Evolutionary conservation across 345 rosid species (phyloP), one percentile per base, ranked within the genome.

Genomic region (Brassica carinata): DNA sequence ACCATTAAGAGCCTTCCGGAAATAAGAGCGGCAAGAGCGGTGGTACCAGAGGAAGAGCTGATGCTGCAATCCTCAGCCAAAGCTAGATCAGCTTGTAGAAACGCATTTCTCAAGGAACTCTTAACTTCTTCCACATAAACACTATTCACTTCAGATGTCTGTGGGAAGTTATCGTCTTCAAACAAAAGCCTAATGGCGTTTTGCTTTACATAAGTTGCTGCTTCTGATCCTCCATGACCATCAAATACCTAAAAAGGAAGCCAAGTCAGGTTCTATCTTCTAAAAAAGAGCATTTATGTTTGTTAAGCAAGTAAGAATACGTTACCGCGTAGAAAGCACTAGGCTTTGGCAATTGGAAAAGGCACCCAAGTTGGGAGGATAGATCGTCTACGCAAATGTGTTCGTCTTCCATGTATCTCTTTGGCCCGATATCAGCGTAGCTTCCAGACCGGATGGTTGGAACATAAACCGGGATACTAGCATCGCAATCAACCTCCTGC

Each of bases 211-310:
- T 88, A 91, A 8, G 92, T 77, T 65, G 99, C 97, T 14, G 99
- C 99, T 63, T 91, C 94, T 66, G 92, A 83, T 61, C 98, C 97
- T 67, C 97, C 94, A 80, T 95, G 98, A 30, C 99, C 97, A 82
- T 95, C 99, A 78, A 95, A 95, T 40, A 95, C 84, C 81, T 77
- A 31, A 45, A 66, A 36, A 51, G 11, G 6, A 79, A 73, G 5
- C 34, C 30, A 79, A 48, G 74, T 79, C 77, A 72, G 69, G 27
- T 7, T 31, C 11, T 8, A 38, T 34, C 7, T 27, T n/a, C 11
- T 14, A 9, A 17, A 29, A 43, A 15, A 64, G 4, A 27, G 57
- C 13, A 40, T 8, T 14, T 7, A 11, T 2, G 6, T 14, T 15
- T 23, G 14, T 29, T 3, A 75, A 17, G 34, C 10, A 14, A 65